Evolutionary conservation across 1,139 yeast species (phyloP).

Genomic region (Pichia norvegensis): DNA sequence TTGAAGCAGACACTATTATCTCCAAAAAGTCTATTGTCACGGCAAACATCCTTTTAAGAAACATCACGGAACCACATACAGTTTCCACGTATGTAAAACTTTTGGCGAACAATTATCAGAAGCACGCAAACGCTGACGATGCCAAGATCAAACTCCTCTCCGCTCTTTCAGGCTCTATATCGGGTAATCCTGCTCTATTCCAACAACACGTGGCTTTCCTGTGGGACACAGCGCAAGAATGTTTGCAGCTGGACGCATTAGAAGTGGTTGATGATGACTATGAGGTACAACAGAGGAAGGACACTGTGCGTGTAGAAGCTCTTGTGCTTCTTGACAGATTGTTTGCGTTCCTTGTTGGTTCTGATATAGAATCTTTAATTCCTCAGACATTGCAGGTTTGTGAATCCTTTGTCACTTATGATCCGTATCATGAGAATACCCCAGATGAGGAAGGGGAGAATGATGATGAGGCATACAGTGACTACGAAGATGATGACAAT

Average conservation of each 20-base stretch:
- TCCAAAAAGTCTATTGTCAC: conserved; percentile 51
- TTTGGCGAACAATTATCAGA: conserved; percentile 18
- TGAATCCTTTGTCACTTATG: conserved; percentile 40
- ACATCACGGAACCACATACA: neutral
- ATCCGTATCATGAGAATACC: conserved; percentile 43
- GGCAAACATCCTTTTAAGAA: conserved; percentile 38
- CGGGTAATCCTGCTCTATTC: conserved; percentile 25
- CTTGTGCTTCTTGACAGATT: conserved; percentile 35
- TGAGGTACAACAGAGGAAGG: conserved; percentile 34
- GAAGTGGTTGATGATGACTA: conserved; percentile 25
- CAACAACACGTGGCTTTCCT: conserved; percentile 16
- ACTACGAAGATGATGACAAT: conserved; percentile 38
- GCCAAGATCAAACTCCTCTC: conserved; percentile 18
- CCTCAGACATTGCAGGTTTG: conserved; percentile 31
- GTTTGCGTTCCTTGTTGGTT: conserved; percentile 25
- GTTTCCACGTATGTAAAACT: conserved; percentile 19
- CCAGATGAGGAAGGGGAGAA: conserved; percentile 25
- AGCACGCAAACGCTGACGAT: conserved; percentile 2
- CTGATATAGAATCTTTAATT: conserved; percentile 26
- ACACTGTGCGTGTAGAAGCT: conserved; percentile 45
- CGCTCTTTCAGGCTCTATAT: conserved; percentile 25
- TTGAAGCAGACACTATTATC: conserved; percentile 39
- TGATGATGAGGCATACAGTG: conserved; percentile 32
- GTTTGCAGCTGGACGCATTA: conserved; percentile 29
- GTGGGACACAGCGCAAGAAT: conserved; percentile 23